Base-by-base conservation (phyloP, 768 basidiomycete genomes). In the Phlebiopsis gigantea region DNA sequence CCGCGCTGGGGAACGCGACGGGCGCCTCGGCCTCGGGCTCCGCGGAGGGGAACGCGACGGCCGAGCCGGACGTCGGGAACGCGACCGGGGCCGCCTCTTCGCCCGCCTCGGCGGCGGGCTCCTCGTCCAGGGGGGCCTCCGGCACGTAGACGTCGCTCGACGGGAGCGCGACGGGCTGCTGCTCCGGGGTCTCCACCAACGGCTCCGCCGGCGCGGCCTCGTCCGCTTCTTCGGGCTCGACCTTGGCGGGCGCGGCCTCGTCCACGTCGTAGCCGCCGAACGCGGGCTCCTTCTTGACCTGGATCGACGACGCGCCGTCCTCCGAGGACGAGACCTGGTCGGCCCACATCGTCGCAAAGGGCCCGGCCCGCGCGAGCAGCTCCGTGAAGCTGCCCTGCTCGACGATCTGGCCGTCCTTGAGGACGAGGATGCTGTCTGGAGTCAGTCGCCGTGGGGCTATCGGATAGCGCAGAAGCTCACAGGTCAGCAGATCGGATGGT, bases 281-380 rank as follows among this genome's bases (percentile, higher is more conserved):
- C 19, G 74, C 65, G 17, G 76, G 75, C 43, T 70, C 66, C 63
- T 75, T 75, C 57, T 68, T 69, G 49, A 62, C 62, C 22, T 51
- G 50, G 9, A 55, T 30, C 30, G 73, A 64, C 15, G 76, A 70
- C 58, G 71, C 72, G 52, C 81, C 77, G 53, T 85, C 87, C 28
- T 81, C 79, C n/a, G n/a, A n/a, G 4, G 85, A 77, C 22, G 83
- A 82, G 28, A 88, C 75, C 65, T 95, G 90, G 66, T 91, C 84
- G 0, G 88, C 84, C 93, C 94, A 97, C 89, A 95, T 88, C 0
- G 81, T 76, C 12, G 90, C 87, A 63, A 93, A 94, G 39, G 83
- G 65, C 50, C 90, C 90, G 61, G 87, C 80, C 45, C 73, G 71
- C 28, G 83, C 82, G 46, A 94, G 71, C 29, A 97, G 76, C 59